These are phyloP conservation scores for Lachancea fermentati DNA, from an alignment of 805 yeast species.

Conservation along the genomic window DNA sequence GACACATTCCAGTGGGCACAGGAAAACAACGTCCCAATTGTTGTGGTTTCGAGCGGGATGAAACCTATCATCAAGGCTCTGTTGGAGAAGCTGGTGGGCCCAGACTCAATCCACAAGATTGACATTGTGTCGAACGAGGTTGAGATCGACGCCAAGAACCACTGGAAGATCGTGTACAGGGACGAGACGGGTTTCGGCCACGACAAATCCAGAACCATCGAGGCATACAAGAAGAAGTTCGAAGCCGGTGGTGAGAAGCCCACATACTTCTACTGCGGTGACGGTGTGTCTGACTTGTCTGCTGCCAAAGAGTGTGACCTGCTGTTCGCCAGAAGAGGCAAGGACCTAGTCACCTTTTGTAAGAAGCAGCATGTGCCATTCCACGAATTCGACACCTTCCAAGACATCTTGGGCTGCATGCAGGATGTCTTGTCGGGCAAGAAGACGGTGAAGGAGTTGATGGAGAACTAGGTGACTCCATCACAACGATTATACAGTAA, in stretches of 20 bases:
- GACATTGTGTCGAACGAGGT: conserved; percentile 82
- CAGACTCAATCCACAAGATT: conserved; percentile 62
- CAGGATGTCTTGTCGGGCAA: conserved; percentile 42
- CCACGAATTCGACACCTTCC: conserved; percentile 70
- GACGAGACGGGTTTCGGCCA: conserved; percentile 91
- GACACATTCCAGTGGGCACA: conserved; percentile 76
- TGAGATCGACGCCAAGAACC: conserved; percentile 44
- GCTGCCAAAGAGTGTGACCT: conserved; percentile 95
- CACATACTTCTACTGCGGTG: conserved; percentile 86
- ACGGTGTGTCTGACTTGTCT: conserved; percentile 90
- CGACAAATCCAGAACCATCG: conserved; percentile 83
- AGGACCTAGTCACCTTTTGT: conserved; percentile 84
- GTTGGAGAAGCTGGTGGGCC: conserved; percentile 68
- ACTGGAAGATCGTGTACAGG: conserved; percentile 81
- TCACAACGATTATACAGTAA: not conserved
- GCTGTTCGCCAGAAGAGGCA: conserved; percentile 88
- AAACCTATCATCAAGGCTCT: conserved; percentile 80
- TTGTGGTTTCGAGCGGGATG: conserved; percentile 93
- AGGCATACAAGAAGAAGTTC: conserved; percentile 33
- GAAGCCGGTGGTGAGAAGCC: conserved; percentile 44
- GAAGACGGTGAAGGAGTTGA: conserved; percentile 28
- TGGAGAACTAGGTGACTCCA: conserved; percentile 22
- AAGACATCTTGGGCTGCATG: conserved; percentile 64
- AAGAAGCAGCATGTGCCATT: conserved; percentile 66
- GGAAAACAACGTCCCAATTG: conserved; percentile 66